A percentile compares a stretch with the other conserved stretches of the same genome.
Conservation (phyloP, 139 green algal species). For the Eudorina sp. region DNA sequence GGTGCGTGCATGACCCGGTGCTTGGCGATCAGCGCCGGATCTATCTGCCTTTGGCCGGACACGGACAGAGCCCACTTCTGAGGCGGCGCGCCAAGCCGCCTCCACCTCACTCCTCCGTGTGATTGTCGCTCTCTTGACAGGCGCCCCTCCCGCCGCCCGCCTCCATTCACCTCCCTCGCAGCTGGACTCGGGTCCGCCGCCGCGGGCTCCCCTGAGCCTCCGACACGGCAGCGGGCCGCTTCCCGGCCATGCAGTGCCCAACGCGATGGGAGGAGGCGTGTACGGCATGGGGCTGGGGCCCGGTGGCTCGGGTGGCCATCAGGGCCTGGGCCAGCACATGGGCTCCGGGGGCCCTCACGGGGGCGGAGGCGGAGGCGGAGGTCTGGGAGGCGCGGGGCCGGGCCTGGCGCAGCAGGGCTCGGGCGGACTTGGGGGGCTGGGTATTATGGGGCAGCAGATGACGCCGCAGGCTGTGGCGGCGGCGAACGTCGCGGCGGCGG, state of each 20-base stretch:
- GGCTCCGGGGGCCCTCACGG: neutral
- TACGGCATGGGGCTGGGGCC: slow-evolving; percentile 2
- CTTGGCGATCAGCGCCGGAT: too few relatives aligned
- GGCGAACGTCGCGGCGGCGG: slow-evolving; percentile 1
- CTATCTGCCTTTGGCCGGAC: too few relatives aligned
- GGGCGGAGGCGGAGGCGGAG: neutral
- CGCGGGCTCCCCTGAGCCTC: neutral
- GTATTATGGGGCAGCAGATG: slow-evolving; percentile 2
- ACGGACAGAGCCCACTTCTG: too few relatives aligned
- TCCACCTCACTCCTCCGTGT: too few relatives aligned
- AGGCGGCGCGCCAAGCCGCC: too few relatives aligned
- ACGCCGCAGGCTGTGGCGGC: slow-evolving; percentile 22
- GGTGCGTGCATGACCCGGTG: neutral
- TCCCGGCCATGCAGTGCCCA: neutral
- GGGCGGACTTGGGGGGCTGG: neutral
- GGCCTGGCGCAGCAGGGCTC: neutral
- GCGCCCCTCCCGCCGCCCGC: too few relatives aligned
- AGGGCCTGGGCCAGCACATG: too few relatives aligned
- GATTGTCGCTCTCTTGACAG: too few relatives aligned
- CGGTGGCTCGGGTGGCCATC: too few relatives aligned
- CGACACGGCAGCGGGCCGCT: neutral
- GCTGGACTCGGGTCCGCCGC: neutral
- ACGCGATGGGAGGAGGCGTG: neutral
- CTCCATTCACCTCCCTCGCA: neutral
- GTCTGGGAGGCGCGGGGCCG: too few relatives aligned